These are phyloP conservation scores for Aquilaria sinensis DNA, from an alignment of 345 rosid genomes.

Conservation along the genomic window DNA sequence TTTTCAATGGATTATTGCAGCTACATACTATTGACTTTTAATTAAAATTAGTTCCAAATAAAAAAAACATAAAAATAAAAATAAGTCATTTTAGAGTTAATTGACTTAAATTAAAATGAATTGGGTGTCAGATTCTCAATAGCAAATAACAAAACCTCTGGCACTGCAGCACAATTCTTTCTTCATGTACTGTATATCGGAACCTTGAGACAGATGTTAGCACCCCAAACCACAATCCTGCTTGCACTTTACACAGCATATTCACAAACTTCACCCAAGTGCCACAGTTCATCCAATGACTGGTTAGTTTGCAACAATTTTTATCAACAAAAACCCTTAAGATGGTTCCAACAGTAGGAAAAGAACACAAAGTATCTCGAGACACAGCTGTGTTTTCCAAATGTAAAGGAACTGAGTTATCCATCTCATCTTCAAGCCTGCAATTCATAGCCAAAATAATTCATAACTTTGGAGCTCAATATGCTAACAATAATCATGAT, in stretches of 20 bases:
- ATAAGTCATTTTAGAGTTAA: too few species aligned
- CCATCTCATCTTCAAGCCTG: slow-evolving; percentile 52
- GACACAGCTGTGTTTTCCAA: slow-evolving; percentile 43
- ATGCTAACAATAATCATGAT: too few species aligned
- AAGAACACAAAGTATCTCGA: slow-evolving; percentile 45
- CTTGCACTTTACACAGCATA: slow-evolving; percentile 47
- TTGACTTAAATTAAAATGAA: too few species aligned
- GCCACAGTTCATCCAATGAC: slow-evolving; percentile 40
- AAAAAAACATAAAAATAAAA: too few species aligned
- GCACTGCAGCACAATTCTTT: slow-evolving; percentile 25
- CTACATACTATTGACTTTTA: too few species aligned
- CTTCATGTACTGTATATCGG: slow-evolving; percentile 30
- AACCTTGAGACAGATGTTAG: slow-evolving; percentile 40
- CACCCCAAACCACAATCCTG: slow-evolving; percentile 63
- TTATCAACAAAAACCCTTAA: slow-evolving; percentile 44
- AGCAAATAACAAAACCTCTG: slow-evolving; percentile 34
- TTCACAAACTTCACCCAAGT: slow-evolving; percentile 57
- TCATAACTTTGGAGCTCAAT: too few species aligned
- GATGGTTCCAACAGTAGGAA: slow-evolving; percentile 77
- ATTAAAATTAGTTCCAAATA: too few species aligned
- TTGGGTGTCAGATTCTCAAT: too few species aligned
- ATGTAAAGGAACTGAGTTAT: slow-evolving; percentile 36
- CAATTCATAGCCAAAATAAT: too few species aligned
- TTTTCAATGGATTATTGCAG: too few species aligned
- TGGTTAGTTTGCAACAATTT: slow-evolving; percentile 22